Evolutionary conservation across 169 alveolate genomes (phyloP).

Genomic region (Babesia bovis): DNA sequence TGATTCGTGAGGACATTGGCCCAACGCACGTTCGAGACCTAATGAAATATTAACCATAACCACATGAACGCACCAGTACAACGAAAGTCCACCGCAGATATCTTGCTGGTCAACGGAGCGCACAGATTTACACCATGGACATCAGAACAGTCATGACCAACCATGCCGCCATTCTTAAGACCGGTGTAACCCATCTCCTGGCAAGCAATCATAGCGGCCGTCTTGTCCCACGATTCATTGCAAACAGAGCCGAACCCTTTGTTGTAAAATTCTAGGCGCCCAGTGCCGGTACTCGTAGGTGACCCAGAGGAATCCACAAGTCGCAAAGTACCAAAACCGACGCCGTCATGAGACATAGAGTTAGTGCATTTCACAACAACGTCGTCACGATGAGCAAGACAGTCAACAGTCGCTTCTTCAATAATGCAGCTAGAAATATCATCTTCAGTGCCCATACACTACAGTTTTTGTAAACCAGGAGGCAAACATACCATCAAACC

Average conservation of each 20-base stretch:
- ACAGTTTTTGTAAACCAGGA: neutral
- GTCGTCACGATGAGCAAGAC: slow-evolving; percentile 79
- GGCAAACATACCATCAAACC: slow-evolving; percentile 62
- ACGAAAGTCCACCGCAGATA: slow-evolving; percentile 80
- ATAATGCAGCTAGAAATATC: slow-evolving; percentile 73
- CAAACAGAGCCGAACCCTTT: slow-evolving; percentile 82
- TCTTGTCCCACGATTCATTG: slow-evolving; percentile 81
- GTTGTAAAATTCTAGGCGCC: slow-evolving; percentile 76
- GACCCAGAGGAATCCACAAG: slow-evolving; percentile 71
- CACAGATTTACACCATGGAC: slow-evolving; percentile 84
- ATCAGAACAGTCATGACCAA: slow-evolving; percentile 78
- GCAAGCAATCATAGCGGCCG: slow-evolving; percentile 83
- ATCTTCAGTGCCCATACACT: slow-evolving; percentile 80
- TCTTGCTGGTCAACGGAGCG: slow-evolving; percentile 80
- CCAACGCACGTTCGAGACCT: slow-evolving; percentile 53
- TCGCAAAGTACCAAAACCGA: slow-evolving; percentile 77
- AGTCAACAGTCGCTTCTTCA: slow-evolving; percentile 80
- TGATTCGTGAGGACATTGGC: slow-evolving; percentile 57
- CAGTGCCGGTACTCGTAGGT: slow-evolving; percentile 73
- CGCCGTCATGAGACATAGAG: slow-evolving; percentile 61
- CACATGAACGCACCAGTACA: slow-evolving; percentile 72
- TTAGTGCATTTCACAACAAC: slow-evolving; percentile 82
- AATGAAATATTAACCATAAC: neutral
- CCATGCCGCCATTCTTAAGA: slow-evolving; percentile 83
- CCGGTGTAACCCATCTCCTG: slow-evolving; percentile 81